Evolutionary conservation across 2,329 filamentous ascomycete species (phyloP).

Genomic region (Trichoderma sp.): DNA sequence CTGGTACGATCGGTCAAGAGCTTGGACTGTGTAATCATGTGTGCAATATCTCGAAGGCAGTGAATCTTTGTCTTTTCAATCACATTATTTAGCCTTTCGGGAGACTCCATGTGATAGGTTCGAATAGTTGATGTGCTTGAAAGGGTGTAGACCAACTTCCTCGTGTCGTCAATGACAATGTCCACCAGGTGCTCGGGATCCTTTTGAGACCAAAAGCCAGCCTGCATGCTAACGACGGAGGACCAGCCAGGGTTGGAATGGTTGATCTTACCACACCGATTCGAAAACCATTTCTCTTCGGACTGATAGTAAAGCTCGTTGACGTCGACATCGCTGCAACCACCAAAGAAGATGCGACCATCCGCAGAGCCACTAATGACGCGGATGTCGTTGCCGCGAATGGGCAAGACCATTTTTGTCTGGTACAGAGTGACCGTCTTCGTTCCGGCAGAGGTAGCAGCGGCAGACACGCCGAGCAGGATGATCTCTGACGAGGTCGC

Average conservation of each 20-base stretch:
- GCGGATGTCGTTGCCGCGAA: conserved; percentile 72
- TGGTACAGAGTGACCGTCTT: conserved; percentile 77
- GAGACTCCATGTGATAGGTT: conserved; percentile 78
- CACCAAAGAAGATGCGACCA: conserved; percentile 91
- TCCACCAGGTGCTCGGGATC: conserved; percentile 65
- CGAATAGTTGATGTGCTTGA: conserved; percentile 86
- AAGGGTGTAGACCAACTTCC: conserved; percentile 85
- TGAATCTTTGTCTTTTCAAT: conserved; percentile 63
- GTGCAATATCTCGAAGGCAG: conserved; percentile 70
- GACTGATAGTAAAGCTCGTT: conserved; percentile 96
- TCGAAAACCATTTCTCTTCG: conserved; percentile 95
- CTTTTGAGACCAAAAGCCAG: conserved; percentile 50
- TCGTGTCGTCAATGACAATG: conserved; percentile 83
- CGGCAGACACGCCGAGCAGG: conserved; percentile 76
- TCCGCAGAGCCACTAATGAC: conserved; percentile 77
- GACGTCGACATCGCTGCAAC: conserved; percentile 76
- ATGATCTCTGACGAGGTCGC: conserved; percentile 83
- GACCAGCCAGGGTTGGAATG: conserved; percentile 75
- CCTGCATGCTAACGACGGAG: conserved; percentile 54
- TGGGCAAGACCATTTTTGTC: conserved; percentile 77
- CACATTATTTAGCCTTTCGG: conserved; percentile 58
- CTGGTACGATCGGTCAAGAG: conserved; percentile 66
- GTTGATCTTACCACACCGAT: conserved; percentile 81
- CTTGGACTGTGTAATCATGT: conserved; percentile 74
- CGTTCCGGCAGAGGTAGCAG: conserved; percentile 63